Percentiles rank a stretch among this genome's conserved stretches.
phyloP scores from a whole-genome alignment of 2,329 filamentous ascomycete genomes.

The Botrytis hyacinthi region DNA sequence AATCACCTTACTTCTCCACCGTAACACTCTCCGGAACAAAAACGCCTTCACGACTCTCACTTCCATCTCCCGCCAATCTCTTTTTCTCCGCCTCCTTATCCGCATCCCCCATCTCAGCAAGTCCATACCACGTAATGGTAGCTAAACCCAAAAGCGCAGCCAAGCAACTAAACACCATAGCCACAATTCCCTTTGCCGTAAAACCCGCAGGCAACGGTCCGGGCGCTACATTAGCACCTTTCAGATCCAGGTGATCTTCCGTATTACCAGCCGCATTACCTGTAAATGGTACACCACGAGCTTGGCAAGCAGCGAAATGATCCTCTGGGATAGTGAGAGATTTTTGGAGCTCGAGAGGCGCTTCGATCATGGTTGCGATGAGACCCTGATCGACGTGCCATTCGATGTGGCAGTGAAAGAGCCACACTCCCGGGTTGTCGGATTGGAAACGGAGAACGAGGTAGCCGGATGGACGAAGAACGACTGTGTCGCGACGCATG shows the following conservation, averaged over 20 bases:
- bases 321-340: conserved; percentile 56
- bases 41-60: not conserved
- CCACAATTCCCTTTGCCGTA: conserved; percentile 37
- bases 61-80: conserved; percentile 14
- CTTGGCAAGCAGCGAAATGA: conserved; percentile 58
- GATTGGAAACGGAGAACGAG: conserved; percentile 66
- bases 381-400: conserved; percentile 73
- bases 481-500: conserved; percentile 66
- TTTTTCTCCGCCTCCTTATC: conserved; percentile 29
- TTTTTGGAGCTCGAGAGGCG: conserved; percentile 37
- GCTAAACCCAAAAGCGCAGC: conserved; percentile 35
- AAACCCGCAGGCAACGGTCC: conserved; percentile 35
- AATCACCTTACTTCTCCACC: not conserved
- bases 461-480: conserved; percentile 63
- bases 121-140: conserved; percentile 36
- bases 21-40: not conserved
- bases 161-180: conserved; percentile 35
- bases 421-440: conserved; percentile 67
- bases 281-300: conserved; percentile 47
- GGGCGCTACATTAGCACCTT: conserved; percentile 44
- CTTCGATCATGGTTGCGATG: conserved; percentile 54
- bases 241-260: conserved; percentile 59
- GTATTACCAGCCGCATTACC: conserved; percentile 79
- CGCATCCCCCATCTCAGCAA: conserved; percentile 38
- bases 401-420: conserved; percentile 80